phyloP scores from a whole-genome alignment of 73 alveolate genomes.

The Stentor coeruleus region DNA sequence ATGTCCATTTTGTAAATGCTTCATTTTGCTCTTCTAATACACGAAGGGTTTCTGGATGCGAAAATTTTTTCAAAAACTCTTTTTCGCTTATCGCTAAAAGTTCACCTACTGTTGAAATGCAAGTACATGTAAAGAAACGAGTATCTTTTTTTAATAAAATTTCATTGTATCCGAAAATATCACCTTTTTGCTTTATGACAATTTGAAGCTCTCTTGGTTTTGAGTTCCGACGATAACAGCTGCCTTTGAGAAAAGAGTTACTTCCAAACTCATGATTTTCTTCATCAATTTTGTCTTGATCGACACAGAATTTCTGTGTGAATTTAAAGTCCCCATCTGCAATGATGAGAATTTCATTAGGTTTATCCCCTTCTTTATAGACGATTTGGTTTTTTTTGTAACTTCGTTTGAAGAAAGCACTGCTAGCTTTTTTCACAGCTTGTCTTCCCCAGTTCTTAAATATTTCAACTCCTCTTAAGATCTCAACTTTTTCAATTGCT shows the following conservation, averaged over 20 bases:
- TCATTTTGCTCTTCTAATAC: slow-evolving; percentile 6
- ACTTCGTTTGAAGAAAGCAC: background rate
- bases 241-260: background rate
- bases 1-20: background rate
- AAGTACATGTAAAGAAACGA: background rate
- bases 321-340: slow-evolving; percentile 11
- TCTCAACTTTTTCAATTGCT: background rate
- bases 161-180: slow-evolving; percentile 4
- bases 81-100: slow-evolving; percentile 3
- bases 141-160: background rate
- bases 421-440: background rate
- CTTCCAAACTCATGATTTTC: background rate
- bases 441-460: background rate
- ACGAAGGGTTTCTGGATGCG: slow-evolving; percentile 10
- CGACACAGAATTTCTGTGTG: background rate
- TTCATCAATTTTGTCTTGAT: background rate
- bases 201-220: background rate
- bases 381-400: background rate
- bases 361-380: background rate
- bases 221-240: background rate
- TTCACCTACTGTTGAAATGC: background rate
- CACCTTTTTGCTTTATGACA: slow-evolving; percentile 20
- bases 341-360: background rate
- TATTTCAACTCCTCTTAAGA: background rate
- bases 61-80: background rate